Conservation (phyloP, 352 stramenopile species). For the Phytopythium aichiense region DNA sequence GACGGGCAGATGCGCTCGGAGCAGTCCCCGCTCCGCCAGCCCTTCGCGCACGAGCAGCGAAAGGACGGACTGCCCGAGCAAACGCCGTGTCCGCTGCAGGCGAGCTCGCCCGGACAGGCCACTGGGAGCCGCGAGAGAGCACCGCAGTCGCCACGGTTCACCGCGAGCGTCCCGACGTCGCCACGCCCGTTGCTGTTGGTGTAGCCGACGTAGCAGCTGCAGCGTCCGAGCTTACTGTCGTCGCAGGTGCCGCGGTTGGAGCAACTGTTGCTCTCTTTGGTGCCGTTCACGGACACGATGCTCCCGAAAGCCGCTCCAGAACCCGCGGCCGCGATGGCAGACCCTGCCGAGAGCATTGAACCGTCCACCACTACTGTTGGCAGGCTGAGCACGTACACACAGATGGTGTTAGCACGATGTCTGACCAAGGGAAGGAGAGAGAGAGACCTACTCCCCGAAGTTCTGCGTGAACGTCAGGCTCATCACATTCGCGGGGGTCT, state of each 20-base stretch:
- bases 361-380: slow-evolving; percentile 50
- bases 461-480: slow-evolving; percentile 76
- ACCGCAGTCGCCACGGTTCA: slow-evolving; percentile 68
- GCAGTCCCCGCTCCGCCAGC: slow-evolving; percentile 76
- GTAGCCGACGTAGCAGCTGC: slow-evolving; percentile 59
- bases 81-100: slow-evolving; percentile 74
- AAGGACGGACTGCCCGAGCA: slow-evolving; percentile 40
- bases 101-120: slow-evolving; percentile 58
- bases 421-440: slow-evolving; percentile 3
- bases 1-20: slow-evolving; percentile 60
- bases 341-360: slow-evolving; percentile 23
- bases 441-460: slow-evolving; percentile 58
- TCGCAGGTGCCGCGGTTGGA: slow-evolving; percentile 65
- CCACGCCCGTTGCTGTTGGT: slow-evolving; percentile 61
- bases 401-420: slow-evolving; percentile 1
- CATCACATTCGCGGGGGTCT: slow-evolving; percentile 58
- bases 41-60: slow-evolving; percentile 62
- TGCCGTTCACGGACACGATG: slow-evolving; percentile 39
- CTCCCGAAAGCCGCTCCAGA: slow-evolving; percentile 10
- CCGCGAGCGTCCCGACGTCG: slow-evolving; percentile 29
- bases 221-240: slow-evolving; percentile 49
- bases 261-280: slow-evolving; percentile 66
- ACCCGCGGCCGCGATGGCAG: slow-evolving; percentile 26
- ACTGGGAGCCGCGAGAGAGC: slow-evolving; percentile 50
- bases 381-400: slow-evolving; percentile 24